phyloP scores from a whole-genome alignment of 805 yeast species.

The Metschnikowia cubensis region DNA sequence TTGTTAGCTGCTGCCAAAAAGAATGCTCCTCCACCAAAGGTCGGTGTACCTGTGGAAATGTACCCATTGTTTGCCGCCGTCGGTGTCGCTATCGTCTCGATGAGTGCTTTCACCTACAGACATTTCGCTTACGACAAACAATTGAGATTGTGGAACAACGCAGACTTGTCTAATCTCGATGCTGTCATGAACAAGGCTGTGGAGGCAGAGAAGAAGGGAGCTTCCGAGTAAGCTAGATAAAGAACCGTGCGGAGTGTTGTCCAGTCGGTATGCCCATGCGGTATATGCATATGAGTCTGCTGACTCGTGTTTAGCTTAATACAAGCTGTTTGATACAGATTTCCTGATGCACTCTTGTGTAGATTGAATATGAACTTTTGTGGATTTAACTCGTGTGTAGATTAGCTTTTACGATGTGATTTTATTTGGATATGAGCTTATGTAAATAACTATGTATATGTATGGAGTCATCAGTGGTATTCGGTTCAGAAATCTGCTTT shows the following conservation, averaged over 20 bases:
- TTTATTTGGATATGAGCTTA: neutral
- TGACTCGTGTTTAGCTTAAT: constrained; percentile 5
- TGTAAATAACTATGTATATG: too few species aligned
- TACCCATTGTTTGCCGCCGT: constrained; percentile 45
- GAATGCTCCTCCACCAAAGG: constrained; percentile 16
- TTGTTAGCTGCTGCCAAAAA: constrained; percentile 41
- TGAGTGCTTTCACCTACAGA: constrained; percentile 43
- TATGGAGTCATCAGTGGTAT: too few species aligned
- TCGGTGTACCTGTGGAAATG: constrained; percentile 41
- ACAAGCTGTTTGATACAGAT: neutral
- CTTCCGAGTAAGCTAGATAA: constrained; percentile 8
- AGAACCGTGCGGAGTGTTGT: neutral
- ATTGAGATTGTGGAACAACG: constrained; percentile 45
- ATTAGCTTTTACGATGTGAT: too few species aligned
- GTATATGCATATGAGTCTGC: constrained; percentile 2
- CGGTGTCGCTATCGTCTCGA: constrained; percentile 38
- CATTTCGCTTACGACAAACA: constrained; percentile 43
- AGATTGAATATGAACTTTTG: neutral
- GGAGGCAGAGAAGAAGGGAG: constrained; percentile 20
- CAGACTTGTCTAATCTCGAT: constrained; percentile 42
- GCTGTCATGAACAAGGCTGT: constrained; percentile 37
- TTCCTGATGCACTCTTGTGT: neutral
- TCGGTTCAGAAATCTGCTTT: too few species aligned
- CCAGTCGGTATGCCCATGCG: neutral
- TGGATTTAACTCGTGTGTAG: neutral